Conservation (phyloP, 495 filamentous ascomycete species). For the Hypoxylon crocopeplum region DNA sequence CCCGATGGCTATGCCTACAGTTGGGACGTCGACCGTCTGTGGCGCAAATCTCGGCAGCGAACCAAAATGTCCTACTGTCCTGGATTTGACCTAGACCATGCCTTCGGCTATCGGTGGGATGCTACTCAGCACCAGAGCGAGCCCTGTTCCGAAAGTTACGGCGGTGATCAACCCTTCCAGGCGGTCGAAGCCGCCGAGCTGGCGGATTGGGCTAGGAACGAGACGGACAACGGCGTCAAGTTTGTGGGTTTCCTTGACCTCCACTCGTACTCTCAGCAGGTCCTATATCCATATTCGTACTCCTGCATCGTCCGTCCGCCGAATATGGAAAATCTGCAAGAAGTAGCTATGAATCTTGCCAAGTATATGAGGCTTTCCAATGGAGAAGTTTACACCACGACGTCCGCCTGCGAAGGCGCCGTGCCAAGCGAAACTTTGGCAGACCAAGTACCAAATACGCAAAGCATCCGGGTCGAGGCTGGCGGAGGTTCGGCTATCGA, state of each 20-base stretch:
- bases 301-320: slow-evolving; percentile 79
- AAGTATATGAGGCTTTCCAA: slow-evolving; percentile 83
- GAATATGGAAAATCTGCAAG: slow-evolving; percentile 87
- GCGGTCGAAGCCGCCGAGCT: slow-evolving; percentile 77
- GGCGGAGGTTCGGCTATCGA: slow-evolving; percentile 89
- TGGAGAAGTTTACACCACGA: slow-evolving; percentile 78
- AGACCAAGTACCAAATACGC: slow-evolving; percentile 29
- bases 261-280: slow-evolving; percentile 95
- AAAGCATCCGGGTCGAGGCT: slow-evolving; percentile 59
- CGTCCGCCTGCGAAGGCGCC: slow-evolving; percentile 88
- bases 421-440: slow-evolving; percentile 46
- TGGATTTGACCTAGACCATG: slow-evolving; percentile 87
- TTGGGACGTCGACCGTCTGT: slow-evolving; percentile 89
- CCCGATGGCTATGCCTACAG: slow-evolving; percentile 94
- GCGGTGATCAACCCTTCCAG: slow-evolving; percentile 84
- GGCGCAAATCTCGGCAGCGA: slow-evolving; percentile 92
- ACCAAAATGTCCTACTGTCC: slow-evolving; percentile 84
- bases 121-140: slow-evolving; percentile 68
- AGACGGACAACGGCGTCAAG: slow-evolving; percentile 73
- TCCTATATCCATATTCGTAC: slow-evolving; percentile 91
- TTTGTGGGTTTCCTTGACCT: slow-evolving; percentile 88
- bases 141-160: slow-evolving; percentile 91
- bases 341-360: slow-evolving; percentile 86
- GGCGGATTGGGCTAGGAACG: slow-evolving; percentile 84
- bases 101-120: slow-evolving; percentile 87